Base-by-base conservation (phyloP, 441 rosid genomes). In the Pelargonium citronellum region DNA sequence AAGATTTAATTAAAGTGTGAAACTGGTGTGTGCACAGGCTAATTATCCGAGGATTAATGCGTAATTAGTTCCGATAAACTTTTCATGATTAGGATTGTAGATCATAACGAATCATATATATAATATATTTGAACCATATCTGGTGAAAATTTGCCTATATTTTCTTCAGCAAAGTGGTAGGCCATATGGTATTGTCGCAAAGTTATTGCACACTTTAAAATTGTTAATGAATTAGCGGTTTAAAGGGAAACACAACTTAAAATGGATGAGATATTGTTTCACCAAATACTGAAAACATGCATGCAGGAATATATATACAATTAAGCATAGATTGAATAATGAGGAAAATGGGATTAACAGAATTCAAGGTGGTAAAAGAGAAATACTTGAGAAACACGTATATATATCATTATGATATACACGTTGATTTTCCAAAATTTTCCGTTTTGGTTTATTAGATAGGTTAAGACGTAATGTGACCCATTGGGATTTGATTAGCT, bases 251-350 rank as follows among this genome's bases (percentile, higher is more conserved):
- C 53, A 47, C 53, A 47, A 47, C 13, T 12, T 12, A 12, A 47
- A 47, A 47, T 47, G 53, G 53, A 47, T 47, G 53, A 10, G 53
- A 47, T 47, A 47, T 47, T 47, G 53, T 47, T 47, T 47, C 53
- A 12, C 53, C 53, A 47, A 47, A 47, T 47, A 12, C 2, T 47
- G 53, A 47, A 47, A 47, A 47, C 53, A 47, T 47, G 13, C n/a
- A 47, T 47, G 11, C 8, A 43, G 8, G 47, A 7, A n/a, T n/a
- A n/a, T n/a, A n/a, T 43, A n/a, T 0, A 47, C 3, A 47, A 47
- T 24, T 24, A 24, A 24, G 30, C 30, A 24, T 24, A 24, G 30
- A 24, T 24, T 24, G 53, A 12, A 47, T 46, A 47, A 10, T 47
- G 4, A 1, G 53, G 53, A 12, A 9, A 12, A 10, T 10, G 11